A percentile compares a stretch with the other conserved stretches of the same genome.
These are phyloP conservation scores for Botryotinia globosa DNA, from an alignment of 2,329 filamentous ascomycete species.

Conservation along the genomic window DNA sequence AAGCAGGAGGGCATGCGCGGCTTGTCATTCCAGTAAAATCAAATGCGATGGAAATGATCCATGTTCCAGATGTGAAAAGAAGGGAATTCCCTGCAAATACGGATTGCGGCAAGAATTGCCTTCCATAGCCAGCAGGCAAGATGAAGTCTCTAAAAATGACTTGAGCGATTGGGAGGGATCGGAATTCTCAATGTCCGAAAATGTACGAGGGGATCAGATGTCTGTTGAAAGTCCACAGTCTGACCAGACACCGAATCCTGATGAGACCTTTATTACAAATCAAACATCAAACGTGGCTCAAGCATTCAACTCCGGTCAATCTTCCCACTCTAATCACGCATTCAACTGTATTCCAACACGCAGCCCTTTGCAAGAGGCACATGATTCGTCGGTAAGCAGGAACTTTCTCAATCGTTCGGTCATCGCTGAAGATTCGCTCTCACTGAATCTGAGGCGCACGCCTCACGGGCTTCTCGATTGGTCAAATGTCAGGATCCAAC, in stretches of 20 bases:
- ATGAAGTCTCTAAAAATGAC: not conserved
- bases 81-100: conserved; percentile 43
- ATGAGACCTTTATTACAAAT: not conserved
- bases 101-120: conserved; percentile 6
- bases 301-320: not conserved
- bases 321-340: no score
- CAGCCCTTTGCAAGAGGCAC: not conserved
- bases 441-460: not conserved
- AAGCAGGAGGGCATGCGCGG: conserved; percentile 44
- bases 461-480: conserved; percentile 23
- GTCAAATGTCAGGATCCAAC: conserved; percentile 24
- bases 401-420: not conserved
- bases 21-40: conserved; percentile 47
- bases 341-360: not conserved
- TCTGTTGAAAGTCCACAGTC: not conserved
- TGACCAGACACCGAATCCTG: not conserved
- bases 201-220: not conserved
- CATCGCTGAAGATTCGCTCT: not conserved
- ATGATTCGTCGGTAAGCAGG: not conserved
- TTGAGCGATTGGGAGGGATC: not conserved
- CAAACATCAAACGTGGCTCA: not conserved
- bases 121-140: not conserved
- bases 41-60: conserved; percentile 44
- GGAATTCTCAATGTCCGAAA: not conserved
- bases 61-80: conserved; percentile 44